A percentile compares a stretch with the other conserved stretches of the same genome.
These are phyloP conservation scores for Marchantia paleacea DNA, from an alignment of 225 moss, liverwort and hornwort genomes.

Conservation along the genomic window DNA sequence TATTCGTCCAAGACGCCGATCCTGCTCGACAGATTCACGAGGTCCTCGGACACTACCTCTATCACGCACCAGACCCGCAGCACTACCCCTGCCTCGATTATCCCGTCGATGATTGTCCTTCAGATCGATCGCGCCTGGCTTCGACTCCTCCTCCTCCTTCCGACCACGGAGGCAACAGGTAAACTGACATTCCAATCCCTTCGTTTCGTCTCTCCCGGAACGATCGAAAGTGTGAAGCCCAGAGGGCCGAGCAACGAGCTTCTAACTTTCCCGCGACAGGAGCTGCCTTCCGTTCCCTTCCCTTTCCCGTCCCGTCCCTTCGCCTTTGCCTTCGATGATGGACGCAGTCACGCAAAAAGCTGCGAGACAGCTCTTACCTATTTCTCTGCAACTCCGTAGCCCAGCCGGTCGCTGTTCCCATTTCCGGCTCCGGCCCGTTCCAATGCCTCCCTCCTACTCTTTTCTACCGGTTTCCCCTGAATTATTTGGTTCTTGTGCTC, in stretches of 20 bases:
- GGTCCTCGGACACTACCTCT: not conserved
- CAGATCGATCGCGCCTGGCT: not conserved
- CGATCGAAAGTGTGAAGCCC: no score
- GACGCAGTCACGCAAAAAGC: not conserved
- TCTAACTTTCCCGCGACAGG: not conserved
- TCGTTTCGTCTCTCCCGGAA: not conserved
- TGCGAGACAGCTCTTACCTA: constrained; percentile 1
- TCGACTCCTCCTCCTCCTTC: not conserved
- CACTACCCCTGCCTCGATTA: not conserved
- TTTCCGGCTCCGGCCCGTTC: no score
- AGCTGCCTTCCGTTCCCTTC: no score
- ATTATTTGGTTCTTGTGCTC: no score
- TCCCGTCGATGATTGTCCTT: not conserved
- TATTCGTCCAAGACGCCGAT: not conserved
- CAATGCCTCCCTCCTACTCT: no score
- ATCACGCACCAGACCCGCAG: not conserved
- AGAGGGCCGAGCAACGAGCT: not conserved
- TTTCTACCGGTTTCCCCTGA: no score
- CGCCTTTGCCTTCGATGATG: not conserved
- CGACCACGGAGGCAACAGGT: not conserved
- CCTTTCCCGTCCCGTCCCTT: no score
- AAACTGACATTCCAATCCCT: constrained; percentile 3
- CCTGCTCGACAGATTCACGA: not conserved
- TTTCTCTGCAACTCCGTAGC: no score
- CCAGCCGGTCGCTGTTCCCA: no score